Conservation (phyloP, 148 eudicot genomes). For the Rhododendron williamsianum region DNA sequence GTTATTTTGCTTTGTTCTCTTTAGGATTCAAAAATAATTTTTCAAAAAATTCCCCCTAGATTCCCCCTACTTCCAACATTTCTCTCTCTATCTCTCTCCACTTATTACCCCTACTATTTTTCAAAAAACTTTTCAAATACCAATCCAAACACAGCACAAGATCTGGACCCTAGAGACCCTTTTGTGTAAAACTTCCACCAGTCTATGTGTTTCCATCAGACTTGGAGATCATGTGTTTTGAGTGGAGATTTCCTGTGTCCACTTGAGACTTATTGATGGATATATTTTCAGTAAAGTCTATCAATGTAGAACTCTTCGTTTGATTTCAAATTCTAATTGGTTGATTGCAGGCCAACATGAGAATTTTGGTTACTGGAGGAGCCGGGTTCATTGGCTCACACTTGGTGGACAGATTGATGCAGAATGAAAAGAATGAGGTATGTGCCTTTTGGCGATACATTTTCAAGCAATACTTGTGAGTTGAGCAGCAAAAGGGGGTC, state of each 20-base stretch:
- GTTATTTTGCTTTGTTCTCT: too few relatives aligned
- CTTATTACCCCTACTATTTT: too few relatives aligned
- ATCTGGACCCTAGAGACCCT: not conserved
- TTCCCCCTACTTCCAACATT: too few relatives aligned
- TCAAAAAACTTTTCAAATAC: too few relatives aligned
- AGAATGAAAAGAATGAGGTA: constrained; percentile 96
- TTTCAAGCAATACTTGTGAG: not conserved
- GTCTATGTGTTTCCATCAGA: not conserved
- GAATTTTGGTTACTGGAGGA: constrained; percentile 91
- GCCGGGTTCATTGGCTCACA: constrained; percentile 99
- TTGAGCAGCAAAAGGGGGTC: not conserved
- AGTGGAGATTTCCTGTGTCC: not conserved
- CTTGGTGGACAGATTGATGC: constrained; percentile 85
- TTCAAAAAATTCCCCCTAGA: too few relatives aligned
- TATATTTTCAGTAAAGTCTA: not conserved
- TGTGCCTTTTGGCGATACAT: constrained; percentile 1
- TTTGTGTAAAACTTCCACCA: not conserved
- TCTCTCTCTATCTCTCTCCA: too few relatives aligned
- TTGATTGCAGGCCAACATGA: constrained; percentile 81
- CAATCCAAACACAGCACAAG: too few relatives aligned
- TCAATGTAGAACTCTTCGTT: not conserved
- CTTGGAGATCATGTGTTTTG: not conserved
- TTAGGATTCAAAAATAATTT: too few relatives aligned
- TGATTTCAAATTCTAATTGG: not conserved
- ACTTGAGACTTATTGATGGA: not conserved